Evolutionary conservation across 495 filamentous ascomycete genomes (phyloP).

Genomic region (Aspergillus haitiensis): DNA sequence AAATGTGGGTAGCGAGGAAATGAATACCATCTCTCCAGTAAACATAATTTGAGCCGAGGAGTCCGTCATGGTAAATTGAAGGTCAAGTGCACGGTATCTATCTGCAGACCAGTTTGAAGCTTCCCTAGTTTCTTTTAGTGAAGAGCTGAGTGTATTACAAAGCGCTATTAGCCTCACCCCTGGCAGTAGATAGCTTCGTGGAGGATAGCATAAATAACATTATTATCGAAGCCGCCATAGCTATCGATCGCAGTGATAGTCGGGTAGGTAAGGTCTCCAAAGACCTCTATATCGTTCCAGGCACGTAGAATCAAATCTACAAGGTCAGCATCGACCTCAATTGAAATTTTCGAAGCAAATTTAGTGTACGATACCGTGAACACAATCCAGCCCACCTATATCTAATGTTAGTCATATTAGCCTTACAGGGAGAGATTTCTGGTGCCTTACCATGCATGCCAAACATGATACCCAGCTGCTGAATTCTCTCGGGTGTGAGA

Average conservation of each 20-base stretch:
- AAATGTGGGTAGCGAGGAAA: not conserved
- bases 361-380: constrained; percentile 53
- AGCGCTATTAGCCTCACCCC: constrained; percentile 35
- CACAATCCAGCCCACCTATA: constrained; percentile 61
- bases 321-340: constrained; percentile 9
- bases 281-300: constrained; percentile 66
- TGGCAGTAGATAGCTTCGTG: constrained; percentile 86
- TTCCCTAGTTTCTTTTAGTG: constrained; percentile 36
- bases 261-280: constrained; percentile 69
- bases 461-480: constrained; percentile 73
- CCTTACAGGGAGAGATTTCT: constrained; percentile 32
- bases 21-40: constrained; percentile 79
- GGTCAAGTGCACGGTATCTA: constrained; percentile 42
- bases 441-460: constrained; percentile 70
- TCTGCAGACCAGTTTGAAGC: constrained; percentile 66
- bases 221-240: constrained; percentile 65
- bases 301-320: constrained; percentile 67
- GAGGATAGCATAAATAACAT: constrained; percentile 78
- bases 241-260: constrained; percentile 67
- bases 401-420: constrained; percentile 19
- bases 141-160: not conserved
- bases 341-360: not conserved
- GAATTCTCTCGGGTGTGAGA: constrained; percentile 68
- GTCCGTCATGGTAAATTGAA: constrained; percentile 46
- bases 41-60: constrained; percentile 67